These are phyloP conservation scores for Elongisporangium anandrum DNA, from an alignment of 352 stramenopile genomes.

Conservation along the genomic window DNA sequence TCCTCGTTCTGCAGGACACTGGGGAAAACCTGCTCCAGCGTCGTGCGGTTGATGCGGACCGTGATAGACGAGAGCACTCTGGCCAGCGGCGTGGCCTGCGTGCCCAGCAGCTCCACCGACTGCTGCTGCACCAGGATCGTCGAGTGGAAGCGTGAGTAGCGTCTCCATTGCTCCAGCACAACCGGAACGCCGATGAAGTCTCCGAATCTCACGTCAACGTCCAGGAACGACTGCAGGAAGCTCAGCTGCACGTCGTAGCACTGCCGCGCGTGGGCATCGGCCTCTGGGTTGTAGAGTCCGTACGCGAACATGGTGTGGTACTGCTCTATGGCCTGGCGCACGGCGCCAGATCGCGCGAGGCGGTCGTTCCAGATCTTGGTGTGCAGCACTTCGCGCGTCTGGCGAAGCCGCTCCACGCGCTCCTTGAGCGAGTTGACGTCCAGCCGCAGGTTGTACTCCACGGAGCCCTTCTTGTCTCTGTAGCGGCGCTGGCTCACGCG, in stretches of 20 bases:
- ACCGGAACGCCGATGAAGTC: constrained; percentile 24
- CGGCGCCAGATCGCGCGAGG: constrained; percentile 20
- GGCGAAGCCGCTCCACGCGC: constrained; percentile 44
- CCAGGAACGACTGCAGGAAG: constrained; percentile 51
- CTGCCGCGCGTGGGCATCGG: constrained; percentile 23
- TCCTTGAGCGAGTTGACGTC: constrained; percentile 60
- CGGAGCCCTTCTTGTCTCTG: constrained; percentile 59
- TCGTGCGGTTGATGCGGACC: constrained; percentile 44
- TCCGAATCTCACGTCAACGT: constrained; percentile 35
- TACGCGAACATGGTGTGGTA: constrained; percentile 63
- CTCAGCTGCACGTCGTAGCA: constrained; percentile 49
- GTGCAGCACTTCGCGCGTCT: constrained; percentile 37
- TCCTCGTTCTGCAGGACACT: constrained; percentile 47
- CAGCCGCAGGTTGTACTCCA: constrained; percentile 61
- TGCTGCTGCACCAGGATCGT: constrained; percentile 27
- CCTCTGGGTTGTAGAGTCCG: constrained; percentile 44
- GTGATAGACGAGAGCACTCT: constrained; percentile 31
- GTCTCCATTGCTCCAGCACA: constrained; percentile 56
- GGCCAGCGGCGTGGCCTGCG: constrained; percentile 42
- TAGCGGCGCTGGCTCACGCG: constrained; percentile 68
- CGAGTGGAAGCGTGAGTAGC: constrained; percentile 57
- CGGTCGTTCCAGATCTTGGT: constrained; percentile 41
- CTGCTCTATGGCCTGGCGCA: constrained; percentile 50
- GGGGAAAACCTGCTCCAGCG: constrained; percentile 67
- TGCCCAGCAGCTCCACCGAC: constrained; percentile 35